phyloP scores from a whole-genome alignment of 148 eudicot species.

The Drosera capensis region DNA sequence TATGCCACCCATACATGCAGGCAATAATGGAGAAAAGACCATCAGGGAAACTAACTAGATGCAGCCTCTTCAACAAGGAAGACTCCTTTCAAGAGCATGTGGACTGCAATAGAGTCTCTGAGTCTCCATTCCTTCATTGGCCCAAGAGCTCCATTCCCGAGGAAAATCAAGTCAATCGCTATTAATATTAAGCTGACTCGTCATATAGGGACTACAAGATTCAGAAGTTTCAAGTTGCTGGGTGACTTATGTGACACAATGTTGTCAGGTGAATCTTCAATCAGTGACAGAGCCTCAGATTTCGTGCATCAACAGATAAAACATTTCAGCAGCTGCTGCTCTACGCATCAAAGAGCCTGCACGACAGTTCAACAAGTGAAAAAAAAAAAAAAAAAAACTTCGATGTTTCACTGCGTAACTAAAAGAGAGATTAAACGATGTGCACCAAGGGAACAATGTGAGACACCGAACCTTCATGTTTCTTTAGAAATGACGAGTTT shows the following conservation, averaged over 20 bases:
- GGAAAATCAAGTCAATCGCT: neutral
- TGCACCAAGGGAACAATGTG: constrained; percentile 1
- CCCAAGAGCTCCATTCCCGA: constrained; percentile 53
- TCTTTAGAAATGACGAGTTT: constrained; percentile 57
- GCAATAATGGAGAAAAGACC: no score
- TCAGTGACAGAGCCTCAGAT: constrained; percentile 49
- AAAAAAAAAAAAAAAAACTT: no score
- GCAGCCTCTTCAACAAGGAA: constrained; percentile 57
- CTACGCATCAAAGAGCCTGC: constrained; percentile 91
- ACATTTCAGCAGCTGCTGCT: constrained; percentile 87
- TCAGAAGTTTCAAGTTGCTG: neutral
- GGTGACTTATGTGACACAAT: constrained; percentile 33
- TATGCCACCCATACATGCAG: no score
- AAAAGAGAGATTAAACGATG: neutral
- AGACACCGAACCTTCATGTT: constrained; percentile 47
- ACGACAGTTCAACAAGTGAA: neutral
- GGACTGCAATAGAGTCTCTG: constrained; percentile 57
- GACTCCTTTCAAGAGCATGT: constrained; percentile 41
- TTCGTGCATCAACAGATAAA: constrained; percentile 63
- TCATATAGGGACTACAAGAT: neutral
- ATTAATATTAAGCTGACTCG: neutral
- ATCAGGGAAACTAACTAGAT: constrained; percentile 31
- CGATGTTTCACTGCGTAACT: neutral
- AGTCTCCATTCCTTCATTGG: constrained; percentile 50
- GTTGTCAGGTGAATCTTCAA: constrained; percentile 57